Base-by-base conservation (phyloP, 441 rosid species). In the Aleurites moluccanus region DNA sequence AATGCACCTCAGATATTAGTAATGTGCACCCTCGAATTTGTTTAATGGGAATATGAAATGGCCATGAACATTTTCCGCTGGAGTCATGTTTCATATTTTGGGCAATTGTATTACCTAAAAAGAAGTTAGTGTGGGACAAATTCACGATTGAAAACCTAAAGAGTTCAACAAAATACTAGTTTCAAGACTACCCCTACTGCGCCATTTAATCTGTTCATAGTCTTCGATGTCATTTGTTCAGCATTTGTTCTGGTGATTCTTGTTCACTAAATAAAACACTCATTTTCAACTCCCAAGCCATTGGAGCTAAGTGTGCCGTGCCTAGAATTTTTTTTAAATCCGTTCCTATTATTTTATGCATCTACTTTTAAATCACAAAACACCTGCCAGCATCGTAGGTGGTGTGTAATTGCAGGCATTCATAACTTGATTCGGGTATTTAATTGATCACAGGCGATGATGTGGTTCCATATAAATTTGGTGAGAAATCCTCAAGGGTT, bases 391-490 rank as follows among this genome's bases (percentile, higher is more conserved):
- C 45, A 40, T 8, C 40, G 3, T 16, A 47, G 18, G 1, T 28
- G 21, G 21, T 3, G 16, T 9, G 16, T 23, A 59, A 67, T 70
- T 49, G 35, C 25, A 30, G 47, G 64, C 59, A 9, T 23, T 47
- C 28, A 25, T 27, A 53, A 25, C 61, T 69, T 77, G 66, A 72
- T 78, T 64, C 52, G 64, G 64, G n/a, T 23, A 30, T 72, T 66
- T 75, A 14, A 4, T 80, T 73, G 72, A 61, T 74, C 82, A 67
- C 83, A 95, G 99, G 75, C 79, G 99, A 95, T 78, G 98, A 95
- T 69, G 99, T 95, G 79, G 98, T 92, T 77, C 89, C 81, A 4
- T 84, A 84, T 84, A 91, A 88, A 80, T 92, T 87, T 79, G 99
- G 99, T 45, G 99, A 95, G 86, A 91, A 85, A 82, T 92, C 99